Percentiles rank a stretch among this genome's conserved stretches.
Evolutionary conservation across 2,329 filamentous ascomycete species (phyloP).

Genomic region (Podosphaera xanthii): DNA sequence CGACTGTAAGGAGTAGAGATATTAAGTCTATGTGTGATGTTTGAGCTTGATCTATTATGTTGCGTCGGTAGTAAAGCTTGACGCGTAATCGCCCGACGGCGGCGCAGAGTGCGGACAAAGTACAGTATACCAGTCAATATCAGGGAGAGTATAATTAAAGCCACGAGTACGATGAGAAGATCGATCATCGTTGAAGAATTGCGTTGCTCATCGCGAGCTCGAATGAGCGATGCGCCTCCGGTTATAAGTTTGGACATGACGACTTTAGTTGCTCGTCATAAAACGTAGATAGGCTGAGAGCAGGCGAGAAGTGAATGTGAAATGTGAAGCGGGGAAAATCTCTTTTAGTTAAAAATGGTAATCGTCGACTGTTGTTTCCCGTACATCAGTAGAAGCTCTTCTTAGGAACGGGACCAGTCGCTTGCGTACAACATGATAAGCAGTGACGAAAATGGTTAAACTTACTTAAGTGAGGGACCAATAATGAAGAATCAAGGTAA

Average conservation of each 20-base stretch:
- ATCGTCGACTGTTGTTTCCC: too few relatives aligned
- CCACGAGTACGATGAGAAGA: slow-evolving; percentile 58
- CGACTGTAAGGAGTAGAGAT: slow-evolving; percentile 26
- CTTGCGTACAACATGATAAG: too few relatives aligned
- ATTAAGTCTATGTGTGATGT: slow-evolving; percentile 31
- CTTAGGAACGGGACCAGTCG: too few relatives aligned
- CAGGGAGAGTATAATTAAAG: slow-evolving; percentile 51
- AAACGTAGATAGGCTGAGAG: too few relatives aligned
- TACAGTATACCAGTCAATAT: slow-evolving; percentile 45
- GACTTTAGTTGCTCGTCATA: slow-evolving; percentile 5
- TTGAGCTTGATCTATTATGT: slow-evolving; percentile 23
- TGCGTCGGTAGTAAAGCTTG: slow-evolving; percentile 42
- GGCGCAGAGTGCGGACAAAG: slow-evolving; percentile 45
- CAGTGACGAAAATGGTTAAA: too few relatives aligned
- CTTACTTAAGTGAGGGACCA: too few relatives aligned
- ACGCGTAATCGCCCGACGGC: slow-evolving; percentile 21
- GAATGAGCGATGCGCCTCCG: slow-evolving; percentile 21
- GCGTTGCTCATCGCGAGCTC: slow-evolving; percentile 23
- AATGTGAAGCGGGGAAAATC: too few relatives aligned
- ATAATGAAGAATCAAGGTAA: too few relatives aligned
- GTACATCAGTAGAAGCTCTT: too few relatives aligned
- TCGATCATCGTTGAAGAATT: slow-evolving; percentile 41
- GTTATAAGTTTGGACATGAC: slow-evolving; percentile 12
- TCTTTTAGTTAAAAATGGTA: too few relatives aligned
- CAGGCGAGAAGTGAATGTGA: neutral